Base-by-base conservation (phyloP, 192 early-diverging fungal genomes). In the Gigaspora rosea region DNA sequence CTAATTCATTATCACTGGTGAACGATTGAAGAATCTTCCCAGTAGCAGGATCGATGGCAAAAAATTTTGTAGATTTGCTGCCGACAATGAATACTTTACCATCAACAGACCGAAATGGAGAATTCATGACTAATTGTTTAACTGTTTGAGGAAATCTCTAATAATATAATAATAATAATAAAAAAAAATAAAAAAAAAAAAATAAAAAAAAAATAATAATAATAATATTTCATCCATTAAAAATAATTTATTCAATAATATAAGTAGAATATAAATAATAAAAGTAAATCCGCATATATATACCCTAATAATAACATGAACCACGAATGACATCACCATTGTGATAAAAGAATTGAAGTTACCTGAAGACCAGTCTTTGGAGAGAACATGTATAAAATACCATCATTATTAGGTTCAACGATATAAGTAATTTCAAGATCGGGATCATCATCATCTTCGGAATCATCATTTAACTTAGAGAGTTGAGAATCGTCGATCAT, bases 381-480 rank as follows among this genome's bases (percentile, higher is more conserved):
- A 3, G 84, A 79, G 71, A 87, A 87, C 33, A 87, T 80, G 81
- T 91, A 95, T 1, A 95, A 78, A 32, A 81, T 87, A 4, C 92
- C 92, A 52, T 87, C 83, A 71, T 92, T 89, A 13, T 82, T 82
- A 16, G 94, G 94, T 73, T 95, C 94, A 35, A 91, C 86, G 75
- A 95, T 91, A 80, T 91, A 91, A 10, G 88, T 80, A 71, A 88
- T 86, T 62, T 86, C 80, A 48, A 83, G 79, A 65, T 80, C 68
- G 8, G 11, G 49, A 49, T 78, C 68, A 20, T 78, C 75, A 33
- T 71, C 73, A 12, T 48, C 65, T 10, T 63, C 27, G 7, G 47
- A 27, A 20, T 63, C 80, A 33, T 54, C 54, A 46, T 63, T 74
- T 64, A 68, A 64, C 71, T 71, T 48, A 8, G 41, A 51, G 35